Percentiles rank a stretch among this genome's conserved stretches.
Evolutionary conservation across 169 alveolate genomes (phyloP).

Genomic region (Hepatocystis sp.): DNA sequence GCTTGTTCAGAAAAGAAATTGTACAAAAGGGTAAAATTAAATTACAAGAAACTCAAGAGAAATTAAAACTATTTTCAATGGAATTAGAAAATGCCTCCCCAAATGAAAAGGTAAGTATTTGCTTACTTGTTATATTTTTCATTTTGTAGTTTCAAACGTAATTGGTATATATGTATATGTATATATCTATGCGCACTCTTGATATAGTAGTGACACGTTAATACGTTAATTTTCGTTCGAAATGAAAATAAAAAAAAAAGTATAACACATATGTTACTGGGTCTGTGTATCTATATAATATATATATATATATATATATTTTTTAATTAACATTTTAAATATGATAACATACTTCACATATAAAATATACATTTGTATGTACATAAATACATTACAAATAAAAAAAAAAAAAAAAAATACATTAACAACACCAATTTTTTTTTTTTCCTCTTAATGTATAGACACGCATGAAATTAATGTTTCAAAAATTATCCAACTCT

Average conservation of each 20-base stretch:
- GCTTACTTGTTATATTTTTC: neutral
- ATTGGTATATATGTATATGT: neutral
- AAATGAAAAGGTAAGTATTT: slow-evolving; percentile 29
- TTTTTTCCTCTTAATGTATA: slow-evolving; percentile 6
- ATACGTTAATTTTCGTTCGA: no score
- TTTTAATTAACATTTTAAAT: neutral
- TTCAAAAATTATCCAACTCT: slow-evolving; percentile 47
- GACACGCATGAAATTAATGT: slow-evolving; percentile 48
- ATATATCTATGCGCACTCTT: neutral
- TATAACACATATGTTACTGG: no score
- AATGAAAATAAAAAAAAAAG: no score
- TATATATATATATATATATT: neutral
- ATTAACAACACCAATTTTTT: neutral
- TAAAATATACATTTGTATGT: no score
- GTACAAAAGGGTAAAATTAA: slow-evolving; percentile 67
- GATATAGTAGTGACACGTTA: no score
- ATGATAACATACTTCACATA: no score
- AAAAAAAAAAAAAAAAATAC: no score
- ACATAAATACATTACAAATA: neutral
- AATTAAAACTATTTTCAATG: slow-evolving; percentile 36
- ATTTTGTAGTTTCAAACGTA: neutral
- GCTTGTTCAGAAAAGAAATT: slow-evolving; percentile 29
- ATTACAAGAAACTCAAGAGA: slow-evolving; percentile 56
- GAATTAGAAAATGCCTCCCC: slow-evolving; percentile 22
- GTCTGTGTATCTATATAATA: no score